These are phyloP conservation scores for Solanum okadae DNA, from an alignment of 257 asterid genomes.

Conservation along the genomic window DNA sequence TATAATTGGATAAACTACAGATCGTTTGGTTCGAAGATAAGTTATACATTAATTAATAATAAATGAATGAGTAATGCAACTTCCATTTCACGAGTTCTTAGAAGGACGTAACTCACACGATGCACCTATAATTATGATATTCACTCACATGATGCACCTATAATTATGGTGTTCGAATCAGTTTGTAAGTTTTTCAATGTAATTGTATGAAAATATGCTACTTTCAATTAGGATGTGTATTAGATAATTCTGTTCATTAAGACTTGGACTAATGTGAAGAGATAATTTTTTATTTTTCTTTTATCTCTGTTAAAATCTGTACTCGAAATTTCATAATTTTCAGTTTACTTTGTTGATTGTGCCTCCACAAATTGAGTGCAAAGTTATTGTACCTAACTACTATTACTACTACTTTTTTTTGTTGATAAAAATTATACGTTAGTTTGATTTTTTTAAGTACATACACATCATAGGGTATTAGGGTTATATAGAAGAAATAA, in stretches of 20 bases:
- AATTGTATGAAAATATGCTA: neutral
- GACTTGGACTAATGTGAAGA: neutral
- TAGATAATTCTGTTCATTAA: neutral
- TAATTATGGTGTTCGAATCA: neutral
- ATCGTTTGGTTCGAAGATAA: neutral
- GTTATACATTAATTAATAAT: neutral
- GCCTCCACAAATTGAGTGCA: neutral
- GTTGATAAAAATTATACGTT: neutral
- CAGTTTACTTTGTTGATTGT: neutral
- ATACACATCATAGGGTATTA: neutral
- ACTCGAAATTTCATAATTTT: neutral
- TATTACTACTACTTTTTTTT: neutral
- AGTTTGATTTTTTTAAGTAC: neutral
- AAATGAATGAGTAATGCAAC: neutral
- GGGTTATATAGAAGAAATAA: neutral
- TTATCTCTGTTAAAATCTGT: neutral
- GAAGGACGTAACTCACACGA: neutral
- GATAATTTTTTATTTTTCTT: neutral
- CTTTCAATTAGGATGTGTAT: neutral
- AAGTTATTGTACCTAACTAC: neutral
- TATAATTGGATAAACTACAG: neutral
- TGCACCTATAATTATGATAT: neutral
- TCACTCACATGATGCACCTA: neutral
- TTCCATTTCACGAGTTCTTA: neutral
- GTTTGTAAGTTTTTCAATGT: neutral